A percentile compares a stretch with the other conserved stretches of the same genome.
Evolutionary conservation across 1,284 basidiomycete species (phyloP).

Genomic region (Pseudomicrostroma phylloplanum): DNA sequence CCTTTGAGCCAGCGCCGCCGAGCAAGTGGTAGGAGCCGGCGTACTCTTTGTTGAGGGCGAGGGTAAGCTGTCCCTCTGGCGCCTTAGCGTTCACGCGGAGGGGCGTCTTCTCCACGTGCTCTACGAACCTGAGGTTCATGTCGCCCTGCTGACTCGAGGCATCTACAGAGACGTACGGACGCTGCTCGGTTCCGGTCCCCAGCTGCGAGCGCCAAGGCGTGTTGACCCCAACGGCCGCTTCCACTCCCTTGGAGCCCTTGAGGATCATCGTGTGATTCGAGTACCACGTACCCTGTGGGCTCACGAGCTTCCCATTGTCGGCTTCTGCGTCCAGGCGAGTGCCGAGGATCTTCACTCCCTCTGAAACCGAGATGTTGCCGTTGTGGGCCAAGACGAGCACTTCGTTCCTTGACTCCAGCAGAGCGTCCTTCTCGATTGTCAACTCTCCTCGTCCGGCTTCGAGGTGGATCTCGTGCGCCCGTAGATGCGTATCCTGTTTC

Average conservation of each 20-base stretch:
- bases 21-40: neutral
- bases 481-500: neutral
- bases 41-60: neutral
- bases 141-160: neutral
- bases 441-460: neutral
- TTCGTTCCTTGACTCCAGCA: neutral
- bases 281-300: neutral
- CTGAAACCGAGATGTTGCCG: neutral
- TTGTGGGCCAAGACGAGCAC: neutral
- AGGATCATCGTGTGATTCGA: conserved; percentile 4
- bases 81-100: neutral
- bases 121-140: neutral
- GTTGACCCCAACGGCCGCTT: neutral
- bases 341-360: neutral
- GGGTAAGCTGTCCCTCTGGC: neutral
- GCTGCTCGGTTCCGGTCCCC: neutral
- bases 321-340: neutral
- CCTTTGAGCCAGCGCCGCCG: neutral
- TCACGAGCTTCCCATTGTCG: neutral
- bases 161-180: neutral
- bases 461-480: conserved; percentile 2
- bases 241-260: neutral
- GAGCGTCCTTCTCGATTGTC: neutral
- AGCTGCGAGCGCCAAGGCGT: neutral
- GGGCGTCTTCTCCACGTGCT: neutral